A percentile compares a stretch with the other conserved stretches of the same genome.
Conservation (phyloP, 2,329 filamentous ascomycete species). For the Monilinia fructigena region DNA sequence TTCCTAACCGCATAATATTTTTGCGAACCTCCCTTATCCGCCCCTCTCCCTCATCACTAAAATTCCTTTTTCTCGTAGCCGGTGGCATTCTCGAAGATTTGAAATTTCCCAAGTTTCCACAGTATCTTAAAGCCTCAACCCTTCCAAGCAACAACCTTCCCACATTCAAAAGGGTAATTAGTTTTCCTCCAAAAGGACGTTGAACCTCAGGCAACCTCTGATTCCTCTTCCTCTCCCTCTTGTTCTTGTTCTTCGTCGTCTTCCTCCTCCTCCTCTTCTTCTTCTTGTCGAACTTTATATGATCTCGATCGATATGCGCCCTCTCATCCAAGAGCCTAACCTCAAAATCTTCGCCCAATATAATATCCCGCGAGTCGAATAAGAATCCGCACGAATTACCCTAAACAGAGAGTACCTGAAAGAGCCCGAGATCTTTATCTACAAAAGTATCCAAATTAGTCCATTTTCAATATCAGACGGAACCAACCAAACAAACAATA, state of each 20-base stretch:
- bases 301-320: too few relatives aligned
- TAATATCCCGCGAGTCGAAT: too few relatives aligned
- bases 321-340: too few relatives aligned
- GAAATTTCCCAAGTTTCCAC: neutral
- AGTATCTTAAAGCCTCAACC: neutral
- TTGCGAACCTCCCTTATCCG: conserved; percentile 7
- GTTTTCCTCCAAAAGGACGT: neutral
- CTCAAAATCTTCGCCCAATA: too few relatives aligned
- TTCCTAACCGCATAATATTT: conserved; percentile 60
- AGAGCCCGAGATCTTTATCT: neutral
- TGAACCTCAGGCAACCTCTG: neutral
- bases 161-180: neutral
- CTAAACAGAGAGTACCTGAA: neutral
- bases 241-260: too few relatives aligned
- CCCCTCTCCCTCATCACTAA: conserved; percentile 23
- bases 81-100: conserved; percentile 24
- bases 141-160: neutral
- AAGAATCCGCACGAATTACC: too few relatives aligned
- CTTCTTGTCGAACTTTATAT: neutral
- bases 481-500: too few relatives aligned
- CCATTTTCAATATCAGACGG: neutral
- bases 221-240: neutral
- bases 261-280: neutral
- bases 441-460: neutral
- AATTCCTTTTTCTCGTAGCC: conserved; percentile 36